Evolutionary conservation across 352 stramenopile genomes (phyloP).

Genomic region (Pythium diclinum): DNA sequence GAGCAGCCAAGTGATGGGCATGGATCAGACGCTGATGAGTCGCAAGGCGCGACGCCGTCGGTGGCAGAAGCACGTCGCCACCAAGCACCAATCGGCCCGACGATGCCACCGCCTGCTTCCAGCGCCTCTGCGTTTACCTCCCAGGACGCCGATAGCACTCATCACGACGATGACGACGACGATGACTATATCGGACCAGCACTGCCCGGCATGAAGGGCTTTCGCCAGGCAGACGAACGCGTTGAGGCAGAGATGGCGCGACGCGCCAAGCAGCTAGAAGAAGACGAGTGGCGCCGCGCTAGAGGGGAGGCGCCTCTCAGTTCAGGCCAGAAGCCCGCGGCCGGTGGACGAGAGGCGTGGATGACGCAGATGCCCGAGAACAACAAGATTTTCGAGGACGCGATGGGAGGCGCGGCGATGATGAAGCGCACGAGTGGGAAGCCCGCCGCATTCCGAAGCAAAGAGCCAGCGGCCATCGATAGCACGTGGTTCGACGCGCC

Average conservation of each 20-base stretch:
- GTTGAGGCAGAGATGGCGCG: slow-evolving; percentile 73
- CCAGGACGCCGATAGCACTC: background rate
- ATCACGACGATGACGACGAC: slow-evolving; percentile 39
- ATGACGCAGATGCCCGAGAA: slow-evolving; percentile 85
- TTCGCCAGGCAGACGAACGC: slow-evolving; percentile 58
- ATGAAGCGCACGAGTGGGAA: slow-evolving; percentile 51
- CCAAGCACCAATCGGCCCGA: slow-evolving; percentile 48
- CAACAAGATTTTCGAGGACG: slow-evolving; percentile 65
- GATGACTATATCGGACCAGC: slow-evolving; percentile 59
- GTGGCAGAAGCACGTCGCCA: slow-evolving; percentile 19
- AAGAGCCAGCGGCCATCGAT: slow-evolving; percentile 70
- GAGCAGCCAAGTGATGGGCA: background rate
- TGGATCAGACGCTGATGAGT: background rate
- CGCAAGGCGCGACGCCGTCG: background rate
- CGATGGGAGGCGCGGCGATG: slow-evolving; percentile 40
- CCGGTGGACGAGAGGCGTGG: slow-evolving; percentile 55
- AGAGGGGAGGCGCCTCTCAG: slow-evolving; percentile 18
- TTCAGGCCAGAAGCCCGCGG: background rate
- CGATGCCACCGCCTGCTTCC: slow-evolving; percentile 33
- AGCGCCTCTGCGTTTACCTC: background rate
- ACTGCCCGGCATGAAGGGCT: slow-evolving; percentile 76
- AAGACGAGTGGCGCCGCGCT: slow-evolving; percentile 62
- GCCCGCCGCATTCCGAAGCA: slow-evolving; percentile 60
- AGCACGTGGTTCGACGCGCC: slow-evolving; percentile 79
- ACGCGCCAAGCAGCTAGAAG: slow-evolving; percentile 49